Evolutionary conservation across 2,329 filamentous ascomycete species (phyloP).

Genomic region (Cercospora sesami): DNA sequence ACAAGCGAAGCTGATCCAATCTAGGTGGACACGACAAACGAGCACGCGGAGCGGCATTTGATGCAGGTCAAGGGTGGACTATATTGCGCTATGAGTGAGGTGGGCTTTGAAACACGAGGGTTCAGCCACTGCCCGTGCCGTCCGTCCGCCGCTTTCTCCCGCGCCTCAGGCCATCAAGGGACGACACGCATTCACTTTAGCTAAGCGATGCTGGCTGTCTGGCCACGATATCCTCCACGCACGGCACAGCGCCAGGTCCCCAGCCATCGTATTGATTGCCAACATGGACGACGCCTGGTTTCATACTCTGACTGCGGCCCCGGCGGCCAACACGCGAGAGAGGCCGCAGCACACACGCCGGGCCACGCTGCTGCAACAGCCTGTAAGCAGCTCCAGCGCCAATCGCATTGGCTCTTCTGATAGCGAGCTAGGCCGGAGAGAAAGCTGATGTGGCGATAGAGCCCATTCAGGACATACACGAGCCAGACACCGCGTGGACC

Average conservation of each 20-base stretch:
- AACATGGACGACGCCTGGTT: constrained; percentile 75
- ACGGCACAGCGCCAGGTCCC: constrained; percentile 2
- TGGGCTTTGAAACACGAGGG: background rate
- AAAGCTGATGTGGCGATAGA: constrained; percentile 57
- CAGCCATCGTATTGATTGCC: background rate
- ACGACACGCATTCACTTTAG: background rate
- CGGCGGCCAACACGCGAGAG: constrained; percentile 52
- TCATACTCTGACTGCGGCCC: constrained; percentile 59
- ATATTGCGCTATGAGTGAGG: background rate
- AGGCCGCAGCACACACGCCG: constrained; percentile 62
- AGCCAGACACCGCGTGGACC: constrained; percentile 53
- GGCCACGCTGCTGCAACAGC: constrained; percentile 64
- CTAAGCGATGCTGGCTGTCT: background rate
- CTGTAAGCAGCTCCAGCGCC: constrained; percentile 46
- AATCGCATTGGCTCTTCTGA: constrained; percentile 41
- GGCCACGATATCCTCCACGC: background rate
- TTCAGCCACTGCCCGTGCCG: background rate
- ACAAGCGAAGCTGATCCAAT: background rate
- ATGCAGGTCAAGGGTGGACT: background rate
- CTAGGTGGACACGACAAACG: background rate
- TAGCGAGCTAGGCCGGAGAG: constrained; percentile 54
- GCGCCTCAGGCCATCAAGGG: background rate
- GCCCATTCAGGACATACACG: constrained; percentile 56
- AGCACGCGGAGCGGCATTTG: background rate
- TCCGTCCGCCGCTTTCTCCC: background rate